Base-by-base conservation (phyloP, 768 basidiomycete genomes). In the Tephrocybe sp. region DNA sequence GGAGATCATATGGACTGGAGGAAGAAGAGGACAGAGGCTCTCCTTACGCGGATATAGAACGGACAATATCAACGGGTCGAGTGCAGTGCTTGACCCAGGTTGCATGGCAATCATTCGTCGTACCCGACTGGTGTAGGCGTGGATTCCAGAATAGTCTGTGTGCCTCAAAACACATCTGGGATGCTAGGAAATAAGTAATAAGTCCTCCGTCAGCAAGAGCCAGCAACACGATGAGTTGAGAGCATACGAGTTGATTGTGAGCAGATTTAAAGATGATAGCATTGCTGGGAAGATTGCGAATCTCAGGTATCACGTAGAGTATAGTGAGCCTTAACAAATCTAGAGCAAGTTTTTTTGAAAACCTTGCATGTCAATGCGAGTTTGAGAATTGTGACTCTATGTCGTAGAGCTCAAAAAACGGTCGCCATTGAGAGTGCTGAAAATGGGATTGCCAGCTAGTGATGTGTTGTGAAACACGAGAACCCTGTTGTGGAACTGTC, bases 311-410 rank as follows among this genome's bases (percentile, higher is more conserved):
- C n/a, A 47, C 7, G n/a, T 25, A 9, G n/a, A 5, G 22, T 13
- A 48, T 36, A 19, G 15, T 37, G 30, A 26, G 13, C 47, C 36
- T 39, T 4, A 48, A 21, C 7, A 24, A 25, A 7, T 37, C 35
- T n/a, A 48, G 47, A 28, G 47, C 37, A 18, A 24, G 47, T 25
- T 48, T 25, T n/a, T 21, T 37, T 15, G 15, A 48, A 48, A 16
- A 18, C 6, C 30, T 38, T 22, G 36, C 47, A 48, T 18, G 47
- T 48, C 36, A 48, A 27, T 13, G 47, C 47, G 37, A 48, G 36
- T 36, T 31, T 39, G 22, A 27, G 12, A 18, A 48, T 13, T 21
- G 37, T 27, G 15, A 37, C 41, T 28, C 16, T 34, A 12, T 15
- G 32, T 34, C 9, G 32, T 12, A 9, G 11, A 34, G 16, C 15